Base-by-base conservation (phyloP, 768 basidiomycete species). In the Myochromella boudieri region DNA sequence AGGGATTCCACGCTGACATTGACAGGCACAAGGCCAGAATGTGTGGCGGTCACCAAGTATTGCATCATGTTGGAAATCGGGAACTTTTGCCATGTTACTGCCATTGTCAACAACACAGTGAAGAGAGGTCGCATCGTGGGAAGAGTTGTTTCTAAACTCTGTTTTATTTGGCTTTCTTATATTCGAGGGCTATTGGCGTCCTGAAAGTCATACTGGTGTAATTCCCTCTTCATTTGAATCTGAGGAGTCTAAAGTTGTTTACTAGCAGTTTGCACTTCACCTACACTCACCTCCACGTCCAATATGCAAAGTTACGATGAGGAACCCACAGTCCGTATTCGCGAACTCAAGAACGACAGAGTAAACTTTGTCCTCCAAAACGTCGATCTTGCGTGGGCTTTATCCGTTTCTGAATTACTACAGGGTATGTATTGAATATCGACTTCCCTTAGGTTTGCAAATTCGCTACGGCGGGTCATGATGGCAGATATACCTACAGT, bases 401-500 rank as follows among this genome's bases (percentile, higher is more conserved):
- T 29, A 42, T 15, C 61, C 36, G 49, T 42, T 42, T 43, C 40
- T 25, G 28, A 36, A 6, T 29, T 37, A 28, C n/a, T 24, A 33
- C 14, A 44, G 14, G 18, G 15, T 21, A 48, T 36, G 37, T 39
- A 44, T 44, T 32, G 11, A 33, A 37, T 51, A 55, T 33, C 56
- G 39, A 15, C 39, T 47, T 37, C 48, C 34, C 27, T 27, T 54
- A 94, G 93, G 37, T 88, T 95, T 57, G 95, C 95, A 44, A 99
- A 99, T 68, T 95, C 95, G 5, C 62, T 99, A 31, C 81, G 97
- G 58, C 78, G 97, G 57, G 87, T 92, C 29, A 86, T 97, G 74
- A 95, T 97, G 69, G 95, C 97, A 22, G 94, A 98, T 66, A 84
- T 99, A 53, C 91, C 95, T 14, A 98, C 97, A 48, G 80, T 99